These are phyloP conservation scores for Hyphodiscus sp. DNA, from an alignment of 2,329 filamentous ascomycete genomes.

Conservation along the genomic window DNA sequence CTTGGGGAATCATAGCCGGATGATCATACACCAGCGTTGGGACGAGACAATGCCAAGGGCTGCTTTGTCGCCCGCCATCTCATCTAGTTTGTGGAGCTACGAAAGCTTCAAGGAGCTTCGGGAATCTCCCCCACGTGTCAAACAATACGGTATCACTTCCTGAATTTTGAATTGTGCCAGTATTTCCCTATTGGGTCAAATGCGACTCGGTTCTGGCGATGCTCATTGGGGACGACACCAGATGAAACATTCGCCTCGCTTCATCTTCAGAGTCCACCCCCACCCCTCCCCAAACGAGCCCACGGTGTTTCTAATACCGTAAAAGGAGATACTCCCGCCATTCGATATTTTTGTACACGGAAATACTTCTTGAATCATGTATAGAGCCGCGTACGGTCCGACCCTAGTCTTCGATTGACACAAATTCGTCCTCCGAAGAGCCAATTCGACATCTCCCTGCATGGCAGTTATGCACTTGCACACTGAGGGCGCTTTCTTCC, in stretches of 20 bases:
- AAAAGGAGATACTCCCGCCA: neutral
- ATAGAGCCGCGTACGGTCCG: conserved; percentile 7
- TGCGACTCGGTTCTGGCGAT: conserved; percentile 9
- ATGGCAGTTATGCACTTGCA: conserved; percentile 19
- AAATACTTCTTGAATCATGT: conserved; percentile 8
- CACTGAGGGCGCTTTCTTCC: neutral
- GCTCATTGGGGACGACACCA: conserved; percentile 21
- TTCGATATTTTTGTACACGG: conserved; percentile 6
- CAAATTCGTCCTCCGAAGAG: neutral
- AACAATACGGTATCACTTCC: conserved; percentile 12
- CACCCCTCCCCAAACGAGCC: conserved; percentile 13
- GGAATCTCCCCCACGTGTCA: conserved; percentile 5
- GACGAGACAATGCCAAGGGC: neutral
- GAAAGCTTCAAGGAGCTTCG: conserved; percentile 4
- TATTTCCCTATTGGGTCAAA: conserved; percentile 11
- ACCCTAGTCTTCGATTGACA: conserved; percentile 9
- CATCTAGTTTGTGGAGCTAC: conserved; percentile 4
- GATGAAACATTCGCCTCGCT: conserved; percentile 20
- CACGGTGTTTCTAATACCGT: conserved; percentile 5
- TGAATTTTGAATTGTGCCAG: conserved; percentile 13
- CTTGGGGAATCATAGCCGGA: neutral
- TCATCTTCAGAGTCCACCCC: conserved; percentile 10
- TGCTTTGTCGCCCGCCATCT: conserved; percentile 6
- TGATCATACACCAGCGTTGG: neutral
- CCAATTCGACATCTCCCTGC: conserved; percentile 10